Percentiles rank a stretch among this genome's conserved stretches.
Conservation (phyloP, 73 alveolate genomes). For the Symbiodinium natans region DNA sequence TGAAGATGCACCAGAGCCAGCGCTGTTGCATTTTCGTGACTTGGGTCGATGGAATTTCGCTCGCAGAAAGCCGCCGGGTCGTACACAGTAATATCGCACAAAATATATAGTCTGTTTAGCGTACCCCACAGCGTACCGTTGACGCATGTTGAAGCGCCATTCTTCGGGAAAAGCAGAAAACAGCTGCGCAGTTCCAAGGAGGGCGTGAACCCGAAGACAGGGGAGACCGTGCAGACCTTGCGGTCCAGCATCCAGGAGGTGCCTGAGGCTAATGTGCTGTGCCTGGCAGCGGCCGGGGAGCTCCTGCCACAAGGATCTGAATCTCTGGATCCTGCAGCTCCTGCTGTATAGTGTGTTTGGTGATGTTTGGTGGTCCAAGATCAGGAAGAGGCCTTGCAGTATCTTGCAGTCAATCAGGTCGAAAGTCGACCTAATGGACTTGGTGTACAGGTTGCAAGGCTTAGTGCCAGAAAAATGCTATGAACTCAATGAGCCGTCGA, state of each 20-base stretch:
- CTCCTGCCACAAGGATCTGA: constrained; percentile 43
- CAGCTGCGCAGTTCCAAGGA: background rate
- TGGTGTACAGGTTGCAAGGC: too few relatives aligned
- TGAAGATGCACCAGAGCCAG: too few relatives aligned
- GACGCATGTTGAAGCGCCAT: background rate
- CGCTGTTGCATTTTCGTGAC: too few relatives aligned
- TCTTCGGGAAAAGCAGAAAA: background rate
- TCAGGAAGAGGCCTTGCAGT: too few relatives aligned
- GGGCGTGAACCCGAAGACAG: constrained; percentile 87
- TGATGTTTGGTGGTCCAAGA: too few relatives aligned
- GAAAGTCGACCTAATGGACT: too few relatives aligned
- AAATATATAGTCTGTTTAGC: background rate
- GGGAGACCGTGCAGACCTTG: constrained; percentile 22
- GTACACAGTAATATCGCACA: background rate
- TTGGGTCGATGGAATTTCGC: too few relatives aligned
- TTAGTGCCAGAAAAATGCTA: too few relatives aligned
- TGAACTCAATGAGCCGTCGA: too few relatives aligned
- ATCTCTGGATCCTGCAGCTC: background rate
- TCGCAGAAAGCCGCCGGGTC: too few relatives aligned
- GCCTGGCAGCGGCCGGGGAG: constrained; percentile 36
- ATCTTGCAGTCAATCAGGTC: too few relatives aligned
- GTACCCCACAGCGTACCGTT: background rate
- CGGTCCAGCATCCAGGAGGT: constrained; percentile 63
- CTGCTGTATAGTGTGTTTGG: too few relatives aligned
- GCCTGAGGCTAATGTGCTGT: constrained; percentile 27